These are phyloP conservation scores for Ganoderma resinaceum DNA, from an alignment of 1,284 basidiomycete genomes.

Conservation along the genomic window DNA sequence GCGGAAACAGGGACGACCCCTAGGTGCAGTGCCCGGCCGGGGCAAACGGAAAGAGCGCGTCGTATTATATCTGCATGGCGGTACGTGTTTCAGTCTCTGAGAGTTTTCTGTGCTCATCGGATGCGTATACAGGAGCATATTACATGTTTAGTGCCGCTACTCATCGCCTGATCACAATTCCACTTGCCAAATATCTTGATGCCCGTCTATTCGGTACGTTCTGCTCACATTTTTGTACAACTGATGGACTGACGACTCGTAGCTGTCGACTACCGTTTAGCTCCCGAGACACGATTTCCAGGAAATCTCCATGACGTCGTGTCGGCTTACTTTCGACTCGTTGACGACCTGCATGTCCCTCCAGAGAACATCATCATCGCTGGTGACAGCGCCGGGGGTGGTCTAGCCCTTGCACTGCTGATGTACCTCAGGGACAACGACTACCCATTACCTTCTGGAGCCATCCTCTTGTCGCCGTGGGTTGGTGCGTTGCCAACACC, in stretches of 20 bases:
- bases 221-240: background rate
- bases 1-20: constrained; percentile 29
- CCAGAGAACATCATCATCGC: constrained; percentile 89
- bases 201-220: constrained; percentile 91
- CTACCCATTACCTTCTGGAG: constrained; percentile 83
- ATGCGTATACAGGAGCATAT: constrained; percentile 74
- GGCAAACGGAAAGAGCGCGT: constrained; percentile 74
- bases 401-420: constrained; percentile 83
- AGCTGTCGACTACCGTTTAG: constrained; percentile 97
- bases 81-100: constrained; percentile 46
- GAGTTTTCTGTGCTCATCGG: background rate
- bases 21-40: constrained; percentile 29
- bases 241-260: constrained; percentile 2
- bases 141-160: constrained; percentile 95
- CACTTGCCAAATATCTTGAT: constrained; percentile 89
- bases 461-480: constrained; percentile 93
- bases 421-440: constrained; percentile 92
- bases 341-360: constrained; percentile 90
- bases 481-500: constrained; percentile 66
- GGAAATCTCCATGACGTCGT: constrained; percentile 94
- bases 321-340: constrained; percentile 85
- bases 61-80: constrained; percentile 94
- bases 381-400: constrained; percentile 95
- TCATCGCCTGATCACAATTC: constrained; percentile 91
- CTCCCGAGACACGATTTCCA: constrained; percentile 94